A percentile compares a stretch with the other conserved stretches of the same genome.
Evolutionary conservation across 352 stramenopile species (phyloP).

Genomic region (Globisporangium camurandrum): DNA sequence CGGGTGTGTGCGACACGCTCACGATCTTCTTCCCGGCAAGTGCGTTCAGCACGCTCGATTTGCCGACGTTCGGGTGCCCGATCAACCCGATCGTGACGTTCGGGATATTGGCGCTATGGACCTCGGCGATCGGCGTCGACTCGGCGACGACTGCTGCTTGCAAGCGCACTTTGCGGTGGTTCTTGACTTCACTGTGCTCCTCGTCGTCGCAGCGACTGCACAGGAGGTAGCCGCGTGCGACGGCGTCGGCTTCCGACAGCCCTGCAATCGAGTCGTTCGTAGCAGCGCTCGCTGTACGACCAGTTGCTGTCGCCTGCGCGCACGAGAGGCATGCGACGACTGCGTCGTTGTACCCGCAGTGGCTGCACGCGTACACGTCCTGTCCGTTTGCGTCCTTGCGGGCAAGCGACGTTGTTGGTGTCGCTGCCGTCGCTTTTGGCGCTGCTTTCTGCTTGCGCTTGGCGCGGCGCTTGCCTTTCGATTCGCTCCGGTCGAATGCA

Average conservation of each 20-base stretch:
- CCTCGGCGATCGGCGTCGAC: constrained; percentile 18
- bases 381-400: constrained; percentile 11
- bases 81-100: constrained; percentile 83
- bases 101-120: constrained; percentile 32
- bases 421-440: constrained; percentile 1
- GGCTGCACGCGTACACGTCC: constrained; percentile 40
- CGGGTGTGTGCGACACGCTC: constrained; percentile 80
- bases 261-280: constrained; percentile 20
- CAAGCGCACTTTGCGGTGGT: constrained; percentile 45
- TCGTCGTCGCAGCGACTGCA: constrained; percentile 65
- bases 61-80: constrained; percentile 85
- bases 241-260: constrained; percentile 44
- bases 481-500: constrained; percentile 14
- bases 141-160: constrained; percentile 21
- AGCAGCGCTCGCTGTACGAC: constrained; percentile 5
- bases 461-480: constrained; percentile 28
- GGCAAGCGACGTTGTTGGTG: neutral
- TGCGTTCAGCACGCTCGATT: constrained; percentile 83
- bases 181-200: constrained; percentile 54
- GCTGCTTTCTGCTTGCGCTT: constrained; percentile 52
- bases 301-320: too few relatives aligned
- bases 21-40: constrained; percentile 83
- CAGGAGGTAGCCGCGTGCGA: constrained; percentile 57
- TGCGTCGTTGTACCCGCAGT: constrained; percentile 64
- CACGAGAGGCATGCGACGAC: constrained; percentile 62